A percentile compares a stretch with the other conserved stretches of the same genome.
These are phyloP conservation scores for Bryum argenteum DNA, from an alignment of 225 moss, liverwort and hornwort genomes.

Conservation along the genomic window DNA sequence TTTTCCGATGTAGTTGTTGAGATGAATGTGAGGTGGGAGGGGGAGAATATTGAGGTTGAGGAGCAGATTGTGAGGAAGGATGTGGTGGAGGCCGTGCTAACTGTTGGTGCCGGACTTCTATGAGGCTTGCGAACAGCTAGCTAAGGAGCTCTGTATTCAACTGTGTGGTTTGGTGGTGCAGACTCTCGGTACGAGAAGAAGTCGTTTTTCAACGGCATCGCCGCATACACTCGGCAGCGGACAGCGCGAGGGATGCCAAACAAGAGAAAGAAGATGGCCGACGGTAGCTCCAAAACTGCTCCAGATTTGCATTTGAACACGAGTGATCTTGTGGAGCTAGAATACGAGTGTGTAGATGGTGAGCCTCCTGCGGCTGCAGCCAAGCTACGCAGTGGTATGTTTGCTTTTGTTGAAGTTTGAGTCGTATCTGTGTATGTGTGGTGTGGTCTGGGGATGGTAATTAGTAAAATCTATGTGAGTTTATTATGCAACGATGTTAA, in stretches of 20 bases:
- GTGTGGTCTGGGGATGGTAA: background rate
- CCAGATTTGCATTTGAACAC: constrained; percentile 82
- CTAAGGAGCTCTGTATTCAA: constrained; percentile 62
- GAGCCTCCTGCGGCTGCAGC: constrained; percentile 99
- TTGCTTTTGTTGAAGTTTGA: constrained; percentile 30
- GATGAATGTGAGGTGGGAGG: background rate
- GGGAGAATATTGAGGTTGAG: background rate
- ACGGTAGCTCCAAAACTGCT: constrained; percentile 56
- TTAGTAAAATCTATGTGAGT: too few species aligned
- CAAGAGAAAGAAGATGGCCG: constrained; percentile 77
- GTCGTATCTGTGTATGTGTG: constrained; percentile 20
- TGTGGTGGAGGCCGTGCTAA: constrained; percentile 38
- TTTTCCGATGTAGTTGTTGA: background rate
- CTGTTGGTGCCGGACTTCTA: constrained; percentile 60
- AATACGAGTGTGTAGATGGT: constrained; percentile 86
- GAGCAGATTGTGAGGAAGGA: constrained; percentile 20
- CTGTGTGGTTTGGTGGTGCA: constrained; percentile 46
- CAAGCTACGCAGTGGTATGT: constrained; percentile 97
- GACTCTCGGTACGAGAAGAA: constrained; percentile 77
- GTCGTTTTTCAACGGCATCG: constrained; percentile 67
- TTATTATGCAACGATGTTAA: too few species aligned
- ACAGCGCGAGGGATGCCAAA: constrained; percentile 77
- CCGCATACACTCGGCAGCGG: constrained; percentile 88
- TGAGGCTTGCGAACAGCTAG: constrained; percentile 65
- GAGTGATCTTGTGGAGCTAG: constrained; percentile 79